phyloP scores from a whole-genome alignment of 2,329 filamentous ascomycete species.

The Cadophora malorum region DNA sequence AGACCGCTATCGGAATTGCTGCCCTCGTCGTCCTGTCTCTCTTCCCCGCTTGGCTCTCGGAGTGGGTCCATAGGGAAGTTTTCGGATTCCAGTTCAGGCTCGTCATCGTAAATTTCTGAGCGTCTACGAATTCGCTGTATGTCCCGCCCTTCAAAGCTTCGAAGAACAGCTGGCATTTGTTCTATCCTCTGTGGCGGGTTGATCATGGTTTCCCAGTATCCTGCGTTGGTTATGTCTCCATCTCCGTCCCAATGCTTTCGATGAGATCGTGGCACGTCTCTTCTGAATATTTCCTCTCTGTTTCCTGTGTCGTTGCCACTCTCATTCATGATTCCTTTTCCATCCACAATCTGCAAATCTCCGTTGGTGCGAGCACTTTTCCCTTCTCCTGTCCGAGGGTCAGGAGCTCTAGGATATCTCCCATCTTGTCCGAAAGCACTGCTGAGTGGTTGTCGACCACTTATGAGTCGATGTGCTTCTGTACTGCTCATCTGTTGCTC shows the following conservation, averaged over 20 bases:
- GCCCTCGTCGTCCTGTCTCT: constrained; percentile 23
- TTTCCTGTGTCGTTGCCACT: constrained; percentile 65
- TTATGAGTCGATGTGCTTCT: constrained; percentile 77
- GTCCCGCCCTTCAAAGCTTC: constrained; percentile 24
- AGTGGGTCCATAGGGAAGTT: constrained; percentile 2
- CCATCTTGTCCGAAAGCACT: constrained; percentile 76
- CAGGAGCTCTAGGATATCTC: constrained; percentile 67
- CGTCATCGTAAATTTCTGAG: constrained; percentile 24
- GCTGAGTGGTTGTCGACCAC: constrained; percentile 77
- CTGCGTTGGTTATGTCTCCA: constrained; percentile 21
- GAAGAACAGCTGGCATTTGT: constrained; percentile 34
- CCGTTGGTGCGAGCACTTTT: constrained; percentile 69
- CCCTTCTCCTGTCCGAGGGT: constrained; percentile 64
- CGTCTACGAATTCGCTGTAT: constrained; percentile 26
- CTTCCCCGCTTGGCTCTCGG: constrained; percentile 6
- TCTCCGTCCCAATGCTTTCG: constrained; percentile 32
- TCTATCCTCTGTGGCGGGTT: constrained; percentile 40
- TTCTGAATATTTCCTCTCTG: constrained; percentile 64
- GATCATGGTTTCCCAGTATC: constrained; percentile 42
- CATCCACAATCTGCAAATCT: constrained; percentile 67
- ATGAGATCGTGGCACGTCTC: constrained; percentile 52
- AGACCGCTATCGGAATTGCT: constrained; percentile 29
- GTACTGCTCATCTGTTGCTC: constrained; percentile 79
- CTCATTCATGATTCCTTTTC: constrained; percentile 63
- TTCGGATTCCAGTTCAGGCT: constrained; percentile 5